These are phyloP conservation scores for Mortierella sp. DNA, from an alignment of 371 early-diverging fungal genomes.

Conservation along the genomic window DNA sequence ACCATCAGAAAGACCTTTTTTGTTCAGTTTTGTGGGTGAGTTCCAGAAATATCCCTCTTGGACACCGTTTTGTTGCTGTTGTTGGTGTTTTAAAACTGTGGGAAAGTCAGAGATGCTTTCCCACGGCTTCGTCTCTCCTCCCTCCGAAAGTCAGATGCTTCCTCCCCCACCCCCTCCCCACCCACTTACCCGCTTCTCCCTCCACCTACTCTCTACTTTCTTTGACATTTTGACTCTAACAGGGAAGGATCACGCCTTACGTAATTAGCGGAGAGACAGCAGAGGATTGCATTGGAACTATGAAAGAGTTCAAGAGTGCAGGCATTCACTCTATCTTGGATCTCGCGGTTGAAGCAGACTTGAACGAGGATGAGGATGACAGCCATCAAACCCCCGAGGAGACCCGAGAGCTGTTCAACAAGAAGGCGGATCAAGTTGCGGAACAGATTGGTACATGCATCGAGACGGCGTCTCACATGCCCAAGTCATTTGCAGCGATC, in stretches of 20 bases:
- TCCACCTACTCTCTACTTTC: no score
- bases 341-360: conserved; percentile 88
- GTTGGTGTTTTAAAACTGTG: no score
- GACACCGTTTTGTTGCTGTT: background rate
- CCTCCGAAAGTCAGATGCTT: no score
- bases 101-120: no score
- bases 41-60: background rate
- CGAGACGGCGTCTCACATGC: conserved; percentile 71
- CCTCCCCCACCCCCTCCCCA: no score
- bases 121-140: no score
- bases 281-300: conserved; percentile 82
- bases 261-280: conserved; percentile 80
- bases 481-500: conserved; percentile 81
- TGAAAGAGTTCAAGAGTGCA: conserved; percentile 71
- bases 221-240: no score
- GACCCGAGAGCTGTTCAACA: conserved; percentile 41
- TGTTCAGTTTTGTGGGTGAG: conserved; percentile 87
- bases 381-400: conserved; percentile 43
- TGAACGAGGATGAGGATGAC: conserved; percentile 59
- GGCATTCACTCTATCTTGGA: conserved; percentile 90
- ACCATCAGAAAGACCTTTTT: conserved; percentile 87
- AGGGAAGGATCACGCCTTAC: no score
- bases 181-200: no score
- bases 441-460: conserved; percentile 70
- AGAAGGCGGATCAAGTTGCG: conserved; percentile 69